A percentile compares a stretch with the other conserved stretches of the same genome.
Evolutionary conservation across 306 rosid genomes (phyloP).

Genomic region (Cucumis hystrix): DNA sequence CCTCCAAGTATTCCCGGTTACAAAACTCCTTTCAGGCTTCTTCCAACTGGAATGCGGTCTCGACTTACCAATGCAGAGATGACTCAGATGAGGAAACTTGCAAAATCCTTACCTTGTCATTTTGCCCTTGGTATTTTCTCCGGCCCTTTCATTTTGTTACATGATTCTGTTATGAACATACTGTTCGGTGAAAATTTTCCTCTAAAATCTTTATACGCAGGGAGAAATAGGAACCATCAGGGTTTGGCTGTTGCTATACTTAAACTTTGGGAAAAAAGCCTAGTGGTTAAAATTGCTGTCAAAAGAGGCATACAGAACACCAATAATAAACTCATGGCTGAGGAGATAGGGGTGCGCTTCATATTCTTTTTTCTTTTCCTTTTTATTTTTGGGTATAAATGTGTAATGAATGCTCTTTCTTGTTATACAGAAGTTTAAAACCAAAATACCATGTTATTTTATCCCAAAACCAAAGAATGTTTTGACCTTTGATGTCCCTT

Average conservation of each 20-base stretch:
- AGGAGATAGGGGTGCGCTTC: conserved; percentile 65
- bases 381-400: neutral
- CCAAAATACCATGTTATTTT: neutral
- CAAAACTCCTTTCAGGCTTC: conserved; percentile 82
- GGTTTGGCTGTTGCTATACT: conserved; percentile 78
- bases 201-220: conserved; percentile 18
- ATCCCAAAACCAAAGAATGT: neutral
- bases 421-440: neutral
- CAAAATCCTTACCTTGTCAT: conserved; percentile 86
- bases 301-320: conserved; percentile 95
- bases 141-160: neutral
- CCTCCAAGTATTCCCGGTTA: conserved; percentile 66
- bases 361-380: neutral
- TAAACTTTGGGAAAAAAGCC: conserved; percentile 88
- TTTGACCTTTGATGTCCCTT: neutral
- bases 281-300: conserved; percentile 81
- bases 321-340: conserved; percentile 91
- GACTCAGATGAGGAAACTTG: conserved; percentile 60
- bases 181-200: neutral
- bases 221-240: conserved; percentile 95
- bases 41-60: conserved; percentile 68
- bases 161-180: neutral
- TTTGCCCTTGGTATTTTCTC: conserved; percentile 72
- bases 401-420: neutral
- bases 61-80: conserved; percentile 69